A percentile compares a stretch with the other conserved stretches of the same genome.
Evolutionary conservation across 176 grass and related monocot genomes (phyloP).

Genomic region (Secale cereale): DNA sequence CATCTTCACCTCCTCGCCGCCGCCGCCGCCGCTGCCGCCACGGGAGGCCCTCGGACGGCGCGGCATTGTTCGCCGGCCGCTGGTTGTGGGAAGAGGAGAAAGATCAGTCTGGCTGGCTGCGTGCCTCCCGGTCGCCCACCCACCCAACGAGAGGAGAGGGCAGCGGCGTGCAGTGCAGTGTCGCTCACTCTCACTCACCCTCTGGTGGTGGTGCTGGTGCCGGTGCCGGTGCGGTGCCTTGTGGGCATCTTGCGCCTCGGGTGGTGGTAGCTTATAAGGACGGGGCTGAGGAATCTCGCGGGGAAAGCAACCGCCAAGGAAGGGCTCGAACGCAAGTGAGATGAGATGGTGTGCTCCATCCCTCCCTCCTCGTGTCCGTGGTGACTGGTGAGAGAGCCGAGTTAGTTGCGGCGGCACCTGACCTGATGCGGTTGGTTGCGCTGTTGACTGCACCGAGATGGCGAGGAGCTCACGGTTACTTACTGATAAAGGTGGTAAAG

Average conservation of each 20-base stretch:
- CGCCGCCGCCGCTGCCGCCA: background rate
- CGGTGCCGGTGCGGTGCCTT: background rate
- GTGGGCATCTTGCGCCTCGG: slow-evolving; percentile 1
- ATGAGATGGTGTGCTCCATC: background rate
- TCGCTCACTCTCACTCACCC: background rate
- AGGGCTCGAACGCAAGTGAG: slow-evolving; percentile 29
- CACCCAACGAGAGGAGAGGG: background rate
- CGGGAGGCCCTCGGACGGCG: slow-evolving; percentile 27
- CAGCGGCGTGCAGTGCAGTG: slow-evolving; percentile 16
- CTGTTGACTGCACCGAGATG: slow-evolving; percentile 1
- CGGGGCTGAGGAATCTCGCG: slow-evolving; percentile 26
- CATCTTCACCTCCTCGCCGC: slow-evolving; percentile 46
- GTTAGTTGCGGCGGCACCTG: slow-evolving; percentile 27
- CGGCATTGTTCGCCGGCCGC: slow-evolving; percentile 29
- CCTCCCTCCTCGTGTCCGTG: background rate
- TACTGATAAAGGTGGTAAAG: background rate
- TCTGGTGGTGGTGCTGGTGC: background rate
- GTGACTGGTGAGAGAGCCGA: background rate
- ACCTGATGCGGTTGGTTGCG: slow-evolving; percentile 17
- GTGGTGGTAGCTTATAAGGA: slow-evolving; percentile 48
- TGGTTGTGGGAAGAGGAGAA: background rate
- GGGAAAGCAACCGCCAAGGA: slow-evolving; percentile 13
- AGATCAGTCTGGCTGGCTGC: background rate
- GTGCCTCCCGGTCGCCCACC: slow-evolving; percentile 8
- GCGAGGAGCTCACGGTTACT: background rate